Evolutionary conservation across 2,329 filamentous ascomycete genomes (phyloP).

Genomic region (Chalaropsis ovoidea): DNA sequence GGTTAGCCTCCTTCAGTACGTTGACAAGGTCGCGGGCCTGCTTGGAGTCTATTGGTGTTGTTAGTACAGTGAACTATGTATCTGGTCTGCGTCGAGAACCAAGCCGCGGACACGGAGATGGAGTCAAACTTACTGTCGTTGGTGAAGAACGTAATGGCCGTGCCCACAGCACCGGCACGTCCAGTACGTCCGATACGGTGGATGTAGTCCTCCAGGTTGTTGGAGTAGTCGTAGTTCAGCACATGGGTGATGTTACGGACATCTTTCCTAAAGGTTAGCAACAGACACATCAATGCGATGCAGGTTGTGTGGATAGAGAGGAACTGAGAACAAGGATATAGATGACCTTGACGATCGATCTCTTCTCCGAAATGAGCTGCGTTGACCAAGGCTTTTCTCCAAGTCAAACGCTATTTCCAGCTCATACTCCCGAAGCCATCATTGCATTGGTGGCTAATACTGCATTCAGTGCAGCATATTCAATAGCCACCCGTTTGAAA

Average conservation of each 20-base stretch:
- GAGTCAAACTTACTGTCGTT: constrained; percentile 78
- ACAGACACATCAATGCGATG: constrained; percentile 37
- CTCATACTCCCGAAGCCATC: constrained; percentile 17
- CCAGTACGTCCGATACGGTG: constrained; percentile 95
- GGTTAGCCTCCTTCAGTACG: constrained; percentile 91
- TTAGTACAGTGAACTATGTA: constrained; percentile 31
- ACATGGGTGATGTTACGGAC: constrained; percentile 99
- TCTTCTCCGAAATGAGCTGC: constrained; percentile 1
- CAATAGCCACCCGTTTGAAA: constrained; percentile 18
- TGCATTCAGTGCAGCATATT: neutral
- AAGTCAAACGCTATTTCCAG: neutral
- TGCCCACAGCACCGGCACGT: constrained; percentile 86
- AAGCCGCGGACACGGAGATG: neutral
- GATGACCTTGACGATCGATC: constrained; percentile 12
- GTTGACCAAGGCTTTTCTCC: neutral
- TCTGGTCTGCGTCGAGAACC: neutral
- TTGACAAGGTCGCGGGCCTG: constrained; percentile 93
- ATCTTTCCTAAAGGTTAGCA: constrained; percentile 54
- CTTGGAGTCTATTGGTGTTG: constrained; percentile 57
- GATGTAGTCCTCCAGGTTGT: constrained; percentile 98
- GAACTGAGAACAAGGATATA: constrained; percentile 42
- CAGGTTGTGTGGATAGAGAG: constrained; percentile 58
- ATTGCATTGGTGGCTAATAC: constrained; percentile 19
- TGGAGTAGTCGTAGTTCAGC: constrained; percentile 99
- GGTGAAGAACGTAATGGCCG: constrained; percentile 96